Evolutionary conservation across 2,329 filamentous ascomycete genomes (phyloP).

Genomic region (Nemania sp.): DNA sequence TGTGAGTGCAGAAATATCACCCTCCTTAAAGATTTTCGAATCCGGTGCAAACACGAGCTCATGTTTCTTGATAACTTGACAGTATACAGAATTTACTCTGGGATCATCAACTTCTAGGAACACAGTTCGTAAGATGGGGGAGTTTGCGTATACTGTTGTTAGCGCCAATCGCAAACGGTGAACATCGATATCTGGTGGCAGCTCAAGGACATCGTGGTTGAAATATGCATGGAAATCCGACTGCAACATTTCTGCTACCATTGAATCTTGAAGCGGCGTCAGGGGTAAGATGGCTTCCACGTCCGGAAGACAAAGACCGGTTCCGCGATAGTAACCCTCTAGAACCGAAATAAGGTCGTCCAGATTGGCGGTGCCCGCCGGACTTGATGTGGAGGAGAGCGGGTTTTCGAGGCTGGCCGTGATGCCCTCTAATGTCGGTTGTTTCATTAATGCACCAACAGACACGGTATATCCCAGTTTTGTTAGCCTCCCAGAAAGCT

Average conservation of each 20-base stretch:
- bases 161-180: conserved; percentile 71
- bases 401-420: conserved; percentile 46
- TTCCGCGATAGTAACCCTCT: conserved; percentile 52
- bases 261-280: conserved; percentile 87
- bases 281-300: conserved; percentile 75
- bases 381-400: neutral
- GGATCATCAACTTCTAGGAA: conserved; percentile 77
- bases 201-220: conserved; percentile 81
- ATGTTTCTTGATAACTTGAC: conserved; percentile 59
- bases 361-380: conserved; percentile 31
- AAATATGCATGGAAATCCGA: conserved; percentile 83
- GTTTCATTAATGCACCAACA: conserved; percentile 82
- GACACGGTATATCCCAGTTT: conserved; percentile 69
- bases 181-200: conserved; percentile 67
- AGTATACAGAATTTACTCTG: conserved; percentile 62
- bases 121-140: conserved; percentile 79
- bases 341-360: conserved; percentile 52
- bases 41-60: conserved; percentile 39
- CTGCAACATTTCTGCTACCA: conserved; percentile 83
- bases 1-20: conserved; percentile 54
- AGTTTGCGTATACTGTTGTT: conserved; percentile 66
- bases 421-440: conserved; percentile 75
- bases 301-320: conserved; percentile 53
- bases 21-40: conserved; percentile 46
- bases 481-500: conserved; percentile 78